Base-by-base conservation (phyloP, 805 yeast species). In the Scheffersomyces coipomensis region DNA sequence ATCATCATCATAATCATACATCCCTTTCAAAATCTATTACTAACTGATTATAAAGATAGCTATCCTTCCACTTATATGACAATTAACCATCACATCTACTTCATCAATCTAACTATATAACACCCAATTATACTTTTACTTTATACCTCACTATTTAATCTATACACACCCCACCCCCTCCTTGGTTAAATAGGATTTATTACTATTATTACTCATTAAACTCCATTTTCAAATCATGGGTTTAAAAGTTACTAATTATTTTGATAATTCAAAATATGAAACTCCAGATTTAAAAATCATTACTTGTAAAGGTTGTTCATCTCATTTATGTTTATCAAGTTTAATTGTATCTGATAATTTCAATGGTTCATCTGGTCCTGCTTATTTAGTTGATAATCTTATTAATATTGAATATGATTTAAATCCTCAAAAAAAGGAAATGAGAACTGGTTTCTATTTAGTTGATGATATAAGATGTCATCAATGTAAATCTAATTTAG, bases 381-480 rank as follows among this genome's bases (percentile, higher is more conserved):
- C 75, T 5, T 64, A 56, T 37, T 49, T 69, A 31, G 75, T 69
- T 16, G 71, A 68, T 32, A 53, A 49, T 41, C 51, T 68, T 21
- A 68, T 69, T 42, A 69, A 69, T 43, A 53, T 51, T 39, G 52
- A 48, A 33, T 45, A 55, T 3, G 69, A 62, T 22, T 40, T 47
- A 13, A 37, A 37, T 11, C 52, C 58, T 16, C 56, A 56, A 31
- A 68, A 67, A 42, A 57, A 68, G 4, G 49, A 52, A 26, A 68
- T 69, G 73, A 57, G 46, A 11, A 69, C 75, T 12, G 75, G 75
- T 11, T 46, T 43, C 12, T 69, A 67, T 43, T 44, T 65, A 16
- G 63, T 68, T 32, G 55, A 58, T 42, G 61, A 64, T 39, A 61
- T 68, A 29, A 52, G 45, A 30, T 69, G 75, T 45, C 67, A 58